Base-by-base conservation (phyloP, 1,139 yeast species). In the Magnusiomyces ingens region DNA sequence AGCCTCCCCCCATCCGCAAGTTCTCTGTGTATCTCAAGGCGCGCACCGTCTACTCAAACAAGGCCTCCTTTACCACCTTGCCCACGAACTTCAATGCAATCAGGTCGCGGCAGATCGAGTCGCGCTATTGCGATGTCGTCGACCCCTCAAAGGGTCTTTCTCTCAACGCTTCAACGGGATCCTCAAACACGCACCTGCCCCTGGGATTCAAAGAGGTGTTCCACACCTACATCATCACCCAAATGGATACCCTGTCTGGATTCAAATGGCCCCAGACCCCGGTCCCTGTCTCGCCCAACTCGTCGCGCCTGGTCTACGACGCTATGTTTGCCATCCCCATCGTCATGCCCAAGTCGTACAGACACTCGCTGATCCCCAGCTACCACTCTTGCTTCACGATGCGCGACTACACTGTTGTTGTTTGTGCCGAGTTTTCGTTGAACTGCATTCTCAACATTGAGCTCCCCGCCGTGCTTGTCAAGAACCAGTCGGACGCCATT, bases 331-430 rank as follows among this genome's bases (percentile, higher is more conserved):
- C 32, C 4, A 26, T 26, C 32, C 32, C 32, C 32, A 26, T 26
- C 8, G 32, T 26, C 32, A 26, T 26, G 32, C 32, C 32, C 8
- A 26, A 4, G 8, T 26, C 32, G 8, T 8, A 26, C 8, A 4
- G 8, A 8, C 32, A 26, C 32, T 10, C 29, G 2, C n/a, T 45
- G 5, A 15, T 45, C 22, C 48, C 48, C 13, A 17, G 21, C 15
- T 45, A 45, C 17, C 41, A 35, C 19, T 45, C 48, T 6, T 45
- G 48, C n/a, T 45, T 32, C 15, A 45, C 48, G 13, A 15, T 15
- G 26, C 48, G 48, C 12, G 48, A 45, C 26, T 36, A 45, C 40
- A 45, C 48, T 18, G 22, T 45, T n/a, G 40, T 45, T 13, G n/a
- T 45, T 18, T 35, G 29, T 45, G 41, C 36, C 11, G 48, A 35